phyloP scores from a whole-genome alignment of 2,329 filamentous ascomycete genomes.

The Colletotrichum karsti region DNA sequence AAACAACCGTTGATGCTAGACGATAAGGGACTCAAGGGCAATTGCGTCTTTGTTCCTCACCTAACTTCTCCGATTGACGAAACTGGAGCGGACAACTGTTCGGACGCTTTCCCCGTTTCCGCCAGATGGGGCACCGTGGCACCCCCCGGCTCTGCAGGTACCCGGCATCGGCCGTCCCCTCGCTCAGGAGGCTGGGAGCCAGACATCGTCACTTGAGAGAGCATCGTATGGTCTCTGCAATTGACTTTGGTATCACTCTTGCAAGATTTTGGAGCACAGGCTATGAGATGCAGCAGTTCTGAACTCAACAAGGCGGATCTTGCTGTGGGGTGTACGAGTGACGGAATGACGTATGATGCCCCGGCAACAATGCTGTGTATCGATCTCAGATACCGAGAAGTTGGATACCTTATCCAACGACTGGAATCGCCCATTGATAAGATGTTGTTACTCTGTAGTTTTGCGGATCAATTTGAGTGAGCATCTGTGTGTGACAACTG shows the following conservation, averaged over 20 bases:
- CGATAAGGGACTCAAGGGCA: no score
- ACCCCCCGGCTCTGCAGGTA: conserved; percentile 19
- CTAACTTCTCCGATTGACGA: no score
- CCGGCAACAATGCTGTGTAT: background rate
- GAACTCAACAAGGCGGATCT: no score
- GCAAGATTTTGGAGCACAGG: no score
- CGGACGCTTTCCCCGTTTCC: conserved; percentile 7
- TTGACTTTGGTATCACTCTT: background rate
- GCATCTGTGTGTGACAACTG: no score
- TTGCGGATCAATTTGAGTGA: no score
- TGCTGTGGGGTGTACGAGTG: background rate
- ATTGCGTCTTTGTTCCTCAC: background rate
- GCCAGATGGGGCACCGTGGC: background rate
- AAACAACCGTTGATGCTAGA: background rate
- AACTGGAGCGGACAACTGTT: background rate
- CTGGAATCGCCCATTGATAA: background rate
- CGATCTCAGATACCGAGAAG: no score
- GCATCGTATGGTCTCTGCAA: background rate
- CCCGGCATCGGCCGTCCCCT: conserved; percentile 20
- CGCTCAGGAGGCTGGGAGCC: background rate
- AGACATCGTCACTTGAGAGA: background rate
- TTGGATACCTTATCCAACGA: background rate
- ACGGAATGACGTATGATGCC: background rate
- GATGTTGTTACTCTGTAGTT: no score
- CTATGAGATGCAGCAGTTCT: no score